phyloP scores from a whole-genome alignment of 805 yeast genomes.

The Scheffersomyces amazonensis region DNA sequence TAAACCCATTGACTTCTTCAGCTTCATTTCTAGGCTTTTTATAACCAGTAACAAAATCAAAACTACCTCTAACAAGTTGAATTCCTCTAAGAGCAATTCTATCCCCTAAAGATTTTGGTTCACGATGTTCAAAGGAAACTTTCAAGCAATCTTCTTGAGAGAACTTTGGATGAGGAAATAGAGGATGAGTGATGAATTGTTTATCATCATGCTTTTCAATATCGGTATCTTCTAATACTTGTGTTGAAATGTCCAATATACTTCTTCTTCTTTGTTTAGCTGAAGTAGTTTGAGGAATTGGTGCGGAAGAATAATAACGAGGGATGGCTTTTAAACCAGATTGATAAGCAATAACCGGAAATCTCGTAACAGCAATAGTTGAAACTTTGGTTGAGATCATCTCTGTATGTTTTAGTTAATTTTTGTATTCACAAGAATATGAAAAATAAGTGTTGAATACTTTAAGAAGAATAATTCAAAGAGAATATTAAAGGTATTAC shows the following conservation, averaged over 20 bases:
- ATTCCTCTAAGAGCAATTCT: constrained; percentile 49
- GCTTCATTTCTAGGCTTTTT: constrained; percentile 45
- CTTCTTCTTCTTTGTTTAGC: constrained; percentile 1
- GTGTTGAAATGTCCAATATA: constrained; percentile 23
- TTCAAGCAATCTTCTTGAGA: constrained; percentile 26
- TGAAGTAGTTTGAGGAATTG: not conserved
- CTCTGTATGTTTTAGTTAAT: too few species aligned
- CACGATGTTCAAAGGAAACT: constrained; percentile 51
- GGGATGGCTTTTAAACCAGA: too few species aligned
- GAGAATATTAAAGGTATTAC: too few species aligned
- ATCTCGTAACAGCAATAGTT: too few species aligned
- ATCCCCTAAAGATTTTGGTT: constrained; percentile 48
- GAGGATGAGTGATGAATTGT: constrained; percentile 36
- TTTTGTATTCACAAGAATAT: too few species aligned
- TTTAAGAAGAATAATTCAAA: too few species aligned
- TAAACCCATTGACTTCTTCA: constrained; percentile 23
- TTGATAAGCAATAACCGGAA: too few species aligned
- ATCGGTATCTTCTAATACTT: constrained; percentile 17
- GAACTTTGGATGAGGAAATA: constrained; percentile 35
- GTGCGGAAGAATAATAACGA: too few species aligned
- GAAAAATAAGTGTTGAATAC: too few species aligned
- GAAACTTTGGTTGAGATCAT: too few species aligned
- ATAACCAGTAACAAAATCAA: constrained; percentile 66
- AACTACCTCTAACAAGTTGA: constrained; percentile 42
- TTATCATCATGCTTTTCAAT: constrained; percentile 26